Evolutionary conservation across 2,329 filamentous ascomycete genomes (phyloP).

Genomic region (Pseudogymnoascus sp.): DNA sequence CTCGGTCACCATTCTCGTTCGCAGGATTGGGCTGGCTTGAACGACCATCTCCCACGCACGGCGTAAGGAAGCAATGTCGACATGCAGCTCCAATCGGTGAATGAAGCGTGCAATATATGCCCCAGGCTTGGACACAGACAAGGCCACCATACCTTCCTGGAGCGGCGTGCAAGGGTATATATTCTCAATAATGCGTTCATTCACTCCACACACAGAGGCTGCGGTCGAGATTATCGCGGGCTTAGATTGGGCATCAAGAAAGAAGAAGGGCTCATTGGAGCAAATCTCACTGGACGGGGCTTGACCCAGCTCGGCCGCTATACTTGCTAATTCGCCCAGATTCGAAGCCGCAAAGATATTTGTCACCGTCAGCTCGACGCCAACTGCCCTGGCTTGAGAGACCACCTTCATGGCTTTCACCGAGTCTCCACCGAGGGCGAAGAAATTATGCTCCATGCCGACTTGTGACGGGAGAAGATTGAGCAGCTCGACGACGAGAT

Average conservation of each 20-base stretch:
- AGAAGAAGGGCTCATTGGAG: not conserved
- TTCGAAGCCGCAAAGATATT: not conserved
- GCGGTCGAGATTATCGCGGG: not conserved
- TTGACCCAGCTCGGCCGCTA: not conserved
- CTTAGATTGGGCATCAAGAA: not conserved
- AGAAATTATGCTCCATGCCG: conserved; percentile 19
- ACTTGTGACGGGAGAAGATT: conserved; percentile 14
- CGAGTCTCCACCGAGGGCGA: conserved; percentile 32
- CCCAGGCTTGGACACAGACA: not conserved
- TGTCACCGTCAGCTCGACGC: not conserved
- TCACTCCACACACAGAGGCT: not conserved
- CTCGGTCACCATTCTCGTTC: not conserved
- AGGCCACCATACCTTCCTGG: not conserved
- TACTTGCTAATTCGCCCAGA: not conserved
- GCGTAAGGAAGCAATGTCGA: not conserved
- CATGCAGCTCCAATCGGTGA: not conserved
- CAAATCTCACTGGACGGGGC: not conserved
- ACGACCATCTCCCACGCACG: not conserved
- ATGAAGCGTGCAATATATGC: not conserved
- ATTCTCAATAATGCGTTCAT: not conserved
- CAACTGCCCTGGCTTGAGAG: conserved; percentile 24
- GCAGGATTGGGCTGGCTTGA: not conserved
- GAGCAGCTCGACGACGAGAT: conserved; percentile 10
- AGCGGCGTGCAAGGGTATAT: conserved; percentile 3
- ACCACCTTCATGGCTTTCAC: conserved; percentile 39